Percentiles rank a stretch among this genome's conserved stretches.
These are phyloP conservation scores for Aspergillus niger DNA, from an alignment of 2,329 filamentous ascomycete genomes.

Conservation along the genomic window DNA sequence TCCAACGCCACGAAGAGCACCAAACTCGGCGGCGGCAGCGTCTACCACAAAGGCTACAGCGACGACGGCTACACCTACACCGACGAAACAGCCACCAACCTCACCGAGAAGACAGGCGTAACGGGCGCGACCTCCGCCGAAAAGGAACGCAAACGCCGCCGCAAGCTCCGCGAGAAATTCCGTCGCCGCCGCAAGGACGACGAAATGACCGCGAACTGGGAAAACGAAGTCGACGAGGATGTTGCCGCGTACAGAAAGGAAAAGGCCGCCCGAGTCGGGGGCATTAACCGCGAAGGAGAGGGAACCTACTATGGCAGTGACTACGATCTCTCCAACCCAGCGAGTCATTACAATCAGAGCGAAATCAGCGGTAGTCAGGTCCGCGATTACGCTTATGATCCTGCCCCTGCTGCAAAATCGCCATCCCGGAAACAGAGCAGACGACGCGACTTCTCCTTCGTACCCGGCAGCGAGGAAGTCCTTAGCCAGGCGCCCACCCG, in stretches of 20 bases:
- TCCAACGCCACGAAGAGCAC: slow-evolving; percentile 81
- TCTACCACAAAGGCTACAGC: slow-evolving; percentile 65
- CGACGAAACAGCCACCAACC: slow-evolving; percentile 46
- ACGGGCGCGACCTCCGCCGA: not conserved
- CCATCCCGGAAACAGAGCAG: slow-evolving; percentile 25
- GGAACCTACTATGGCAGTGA: slow-evolving; percentile 80
- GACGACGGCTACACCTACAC: slow-evolving; percentile 60
- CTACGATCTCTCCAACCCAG: slow-evolving; percentile 64
- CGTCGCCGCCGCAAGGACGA: slow-evolving; percentile 45
- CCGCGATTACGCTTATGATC: slow-evolving; percentile 43
- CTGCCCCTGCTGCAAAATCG: slow-evolving; percentile 4
- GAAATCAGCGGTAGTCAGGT: slow-evolving; percentile 49
- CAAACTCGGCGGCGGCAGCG: slow-evolving; percentile 80
- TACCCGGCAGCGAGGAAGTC: slow-evolving; percentile 49
- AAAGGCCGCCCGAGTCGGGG: slow-evolving; percentile 81
- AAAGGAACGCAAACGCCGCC: slow-evolving; percentile 29
- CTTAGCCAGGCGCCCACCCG: slow-evolving; percentile 43
- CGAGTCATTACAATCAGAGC: slow-evolving; percentile 52
- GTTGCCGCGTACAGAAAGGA: slow-evolving; percentile 84
- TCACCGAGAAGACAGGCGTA: slow-evolving; percentile 31
- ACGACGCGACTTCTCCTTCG: slow-evolving; percentile 52
- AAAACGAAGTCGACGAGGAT: slow-evolving; percentile 65
- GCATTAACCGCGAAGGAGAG: slow-evolving; percentile 80
- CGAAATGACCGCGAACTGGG: slow-evolving; percentile 48
- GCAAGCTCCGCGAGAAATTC: slow-evolving; percentile 44